Evolutionary conservation across 768 basidiomycete genomes (phyloP), one percentile per base, ranked within the genome.

Genomic region (Leucogyrophana mollusca): DNA sequence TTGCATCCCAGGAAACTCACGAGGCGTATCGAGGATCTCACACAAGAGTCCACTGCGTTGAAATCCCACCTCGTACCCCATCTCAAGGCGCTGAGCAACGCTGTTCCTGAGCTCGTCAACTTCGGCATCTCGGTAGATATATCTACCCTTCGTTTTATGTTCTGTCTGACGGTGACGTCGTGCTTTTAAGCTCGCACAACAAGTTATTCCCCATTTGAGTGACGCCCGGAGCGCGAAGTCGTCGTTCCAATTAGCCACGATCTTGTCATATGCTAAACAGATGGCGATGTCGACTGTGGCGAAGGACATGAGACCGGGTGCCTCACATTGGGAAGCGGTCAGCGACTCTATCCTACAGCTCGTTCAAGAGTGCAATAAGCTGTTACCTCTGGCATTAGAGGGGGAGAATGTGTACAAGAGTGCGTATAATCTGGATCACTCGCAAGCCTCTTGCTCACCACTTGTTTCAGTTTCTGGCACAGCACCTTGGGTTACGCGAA

Each of bases 401-500:
- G 53, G 73, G 7, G 92, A 91, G 60, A 88, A 85, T 47, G 79
- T 89, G 2, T 59, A 87, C 43, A 92, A 88, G 66, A 76, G 94
- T 94, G 56, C 55, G 85, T 61, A 2, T 10, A 3, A 7, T n/a
- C 20, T 25, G 34, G 47, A 50, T 33, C 14, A 0, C 36, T 33
- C 9, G 11, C n/a, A 6, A 4, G 9, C 20, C 13, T n/a, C 16
- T 9, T 48, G 16, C 32, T 25, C 21, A 32, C 23, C 30, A 55
- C 3, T 34, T 45, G 18, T 35, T 16, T n/a, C 52, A 91, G 88
- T 87, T 50, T 77, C 80, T 39, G 85, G 86, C 13, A 76, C 80
- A 0, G 73, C 90, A 2, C 95, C 96, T 2, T 98, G 95, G 95
- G 72, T 91, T 2, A 69, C 78, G 0, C 79, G 95, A 17, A 78